Evolutionary conservation across 495 filamentous ascomycete genomes (phyloP), one percentile per base, ranked within the genome.

Genomic region (Penicillium silybi): DNA sequence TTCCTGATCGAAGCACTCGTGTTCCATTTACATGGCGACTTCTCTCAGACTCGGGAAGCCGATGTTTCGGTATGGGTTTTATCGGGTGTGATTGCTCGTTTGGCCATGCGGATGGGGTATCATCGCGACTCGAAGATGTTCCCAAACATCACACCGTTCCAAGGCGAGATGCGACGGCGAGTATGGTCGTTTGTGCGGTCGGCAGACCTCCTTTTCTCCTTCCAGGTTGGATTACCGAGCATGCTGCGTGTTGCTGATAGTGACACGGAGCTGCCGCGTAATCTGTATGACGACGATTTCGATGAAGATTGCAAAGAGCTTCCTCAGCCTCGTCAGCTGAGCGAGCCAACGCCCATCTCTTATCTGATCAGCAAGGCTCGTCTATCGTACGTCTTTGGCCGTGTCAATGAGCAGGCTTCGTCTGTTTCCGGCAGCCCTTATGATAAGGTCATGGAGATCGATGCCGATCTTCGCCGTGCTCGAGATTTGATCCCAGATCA

Each of bases 101-200:
- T 96, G 48, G 89, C 92, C 9, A 90, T 97, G 79, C 81, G 89
- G 22, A 96, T 96, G 89, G 93, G 93, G 41, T 95, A 96, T 53
- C 93, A 99, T 62, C 82, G 95, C 48, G 93, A 99, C 65, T 83
- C 89, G 13, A 88, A 86, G 60, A 84, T 85, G 68, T 96, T 90
- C 61, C 79, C 88, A 11, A 84, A 83, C 44, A 85, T 99, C 54
- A 82, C 84, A 4, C 87, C 90, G 5, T 96, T 92, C 59, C 85
- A 95, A 65, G 92, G 85, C 19, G 93, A 99, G 68, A 92, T 97
- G 82, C 80, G 93, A 48, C 79, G 92, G 40, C 80, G 93, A 50
- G 81, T 95, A 7, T 99, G 95, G 93, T 80, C 86, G 1, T 82
- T 92, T 57, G 80, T 99, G 16, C 79, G 88, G 39, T 83, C 87